Percentiles rank a stretch among this genome's conserved stretches.
These are phyloP conservation scores for Lobosporangium transversale DNA, from an alignment of 192 early-diverging fungal genomes.

Conservation along the genomic window DNA sequence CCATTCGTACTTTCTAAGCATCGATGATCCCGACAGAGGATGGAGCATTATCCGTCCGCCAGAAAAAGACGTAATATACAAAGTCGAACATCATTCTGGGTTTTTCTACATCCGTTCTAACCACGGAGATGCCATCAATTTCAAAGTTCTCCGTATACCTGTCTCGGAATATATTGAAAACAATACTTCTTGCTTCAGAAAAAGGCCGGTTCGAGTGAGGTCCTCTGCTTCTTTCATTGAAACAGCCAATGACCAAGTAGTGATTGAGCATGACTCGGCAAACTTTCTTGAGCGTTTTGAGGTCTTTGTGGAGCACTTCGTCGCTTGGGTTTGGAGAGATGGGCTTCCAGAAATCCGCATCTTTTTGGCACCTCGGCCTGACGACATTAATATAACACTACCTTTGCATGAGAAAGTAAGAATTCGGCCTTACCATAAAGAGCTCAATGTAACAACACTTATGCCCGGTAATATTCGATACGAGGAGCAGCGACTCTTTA, in stretches of 20 bases:
- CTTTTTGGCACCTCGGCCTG: constrained; percentile 21
- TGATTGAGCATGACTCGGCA: constrained; percentile 13
- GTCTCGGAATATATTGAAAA: background rate
- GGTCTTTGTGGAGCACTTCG: constrained; percentile 43
- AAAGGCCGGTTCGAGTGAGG: too few species aligned
- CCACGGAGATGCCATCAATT: constrained; percentile 16
- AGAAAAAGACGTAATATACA: constrained; percentile 29
- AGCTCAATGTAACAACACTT: constrained; percentile 12
- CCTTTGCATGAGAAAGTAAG: constrained; percentile 19
- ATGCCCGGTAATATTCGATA: constrained; percentile 30
- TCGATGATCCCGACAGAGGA: constrained; percentile 21
- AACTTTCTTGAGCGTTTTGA: constrained; percentile 35
- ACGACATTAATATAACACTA: background rate
- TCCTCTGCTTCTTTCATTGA: background rate
- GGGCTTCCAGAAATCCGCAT: constrained; percentile 38
- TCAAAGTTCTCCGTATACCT: constrained; percentile 35
- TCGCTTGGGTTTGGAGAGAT: constrained; percentile 34
- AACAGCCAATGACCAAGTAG: constrained; percentile 6
- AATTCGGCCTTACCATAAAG: constrained; percentile 25
- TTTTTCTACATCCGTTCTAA: constrained; percentile 43
- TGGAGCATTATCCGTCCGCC: constrained; percentile 27
- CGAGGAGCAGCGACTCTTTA: constrained; percentile 22
- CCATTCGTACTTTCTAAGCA: constrained; percentile 21
- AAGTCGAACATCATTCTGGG: constrained; percentile 46
- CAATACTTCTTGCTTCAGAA: too few species aligned